phyloP scores from a whole-genome alignment of 2,329 filamentous ascomycete genomes.

The Fusarium nygamai region DNA sequence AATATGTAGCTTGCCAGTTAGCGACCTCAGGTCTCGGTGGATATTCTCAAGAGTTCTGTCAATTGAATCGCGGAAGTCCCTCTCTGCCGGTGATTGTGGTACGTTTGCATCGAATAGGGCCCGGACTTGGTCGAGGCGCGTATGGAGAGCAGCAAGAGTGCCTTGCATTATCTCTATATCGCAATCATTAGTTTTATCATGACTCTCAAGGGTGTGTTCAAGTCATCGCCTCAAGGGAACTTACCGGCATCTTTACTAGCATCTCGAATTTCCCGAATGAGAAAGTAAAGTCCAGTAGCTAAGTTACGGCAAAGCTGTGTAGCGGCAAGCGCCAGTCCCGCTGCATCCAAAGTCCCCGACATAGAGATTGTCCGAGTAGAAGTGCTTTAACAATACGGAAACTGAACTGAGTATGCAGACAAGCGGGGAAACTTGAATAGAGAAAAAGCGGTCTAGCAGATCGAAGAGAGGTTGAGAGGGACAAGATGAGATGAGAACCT shows the following conservation, averaged over 20 bases:
- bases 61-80: neutral
- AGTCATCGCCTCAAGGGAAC: neutral
- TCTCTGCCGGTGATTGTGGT: neutral
- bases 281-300: rapidly evolving
- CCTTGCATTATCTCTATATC: neutral
- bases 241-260: neutral
- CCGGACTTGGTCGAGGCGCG: neutral
- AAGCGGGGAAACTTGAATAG: too few relatives aligned
- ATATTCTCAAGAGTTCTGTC: neutral
- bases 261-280: neutral
- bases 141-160: neutral
- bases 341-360: neutral
- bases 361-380: neutral
- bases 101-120: neutral
- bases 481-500: neutral
- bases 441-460: too few relatives aligned
- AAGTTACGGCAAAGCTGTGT: neutral
- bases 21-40: rapidly evolving
- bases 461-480: neutral
- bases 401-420: too few relatives aligned
- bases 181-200: neutral
- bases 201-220: too few relatives aligned
- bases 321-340: neutral
- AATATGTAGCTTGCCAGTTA: neutral
- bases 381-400: too few relatives aligned